Percentiles rank a stretch among this genome's conserved stretches.
These are phyloP conservation scores for Striga asiatica DNA, from an alignment of 257 asterid genomes.

Conservation along the genomic window DNA sequence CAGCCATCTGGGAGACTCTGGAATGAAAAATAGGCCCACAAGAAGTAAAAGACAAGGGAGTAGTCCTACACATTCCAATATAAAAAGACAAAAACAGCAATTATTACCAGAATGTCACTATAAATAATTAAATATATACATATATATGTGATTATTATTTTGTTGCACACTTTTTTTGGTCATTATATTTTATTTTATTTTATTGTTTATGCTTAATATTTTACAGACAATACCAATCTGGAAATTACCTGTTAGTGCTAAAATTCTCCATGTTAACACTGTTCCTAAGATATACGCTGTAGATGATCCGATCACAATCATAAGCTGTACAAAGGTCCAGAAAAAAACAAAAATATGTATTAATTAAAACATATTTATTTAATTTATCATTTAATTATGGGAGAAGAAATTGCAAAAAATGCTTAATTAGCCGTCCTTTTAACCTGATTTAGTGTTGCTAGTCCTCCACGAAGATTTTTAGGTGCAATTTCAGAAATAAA, in stretches of 20 bases:
- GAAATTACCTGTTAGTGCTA: conserved; percentile 60
- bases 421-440: not conserved
- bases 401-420: too few species aligned
- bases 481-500: conserved; percentile 88
- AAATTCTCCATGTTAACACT: conserved; percentile 59
- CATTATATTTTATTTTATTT: not conserved
- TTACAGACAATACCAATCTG: not conserved
- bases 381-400: too few species aligned
- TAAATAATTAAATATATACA: not conserved
- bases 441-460: conserved; percentile 77
- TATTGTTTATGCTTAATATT: not conserved
- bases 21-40: conserved; percentile 62
- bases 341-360: not conserved
- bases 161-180: not conserved
- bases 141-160: not conserved
- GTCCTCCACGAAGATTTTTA: conserved; percentile 71
- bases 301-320: conserved; percentile 82
- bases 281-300: conserved; percentile 54
- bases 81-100: too few species aligned
- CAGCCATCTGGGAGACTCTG: conserved; percentile 98
- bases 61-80: conserved; percentile 58
- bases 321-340: conserved; percentile 40
- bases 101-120: not conserved
- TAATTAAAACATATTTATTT: too few species aligned
- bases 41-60: conserved; percentile 60